A percentile compares a stretch with the other conserved stretches of the same genome.
Evolutionary conservation across 805 yeast genomes (phyloP).

Genomic region (Barnettozyma vustinii): DNA sequence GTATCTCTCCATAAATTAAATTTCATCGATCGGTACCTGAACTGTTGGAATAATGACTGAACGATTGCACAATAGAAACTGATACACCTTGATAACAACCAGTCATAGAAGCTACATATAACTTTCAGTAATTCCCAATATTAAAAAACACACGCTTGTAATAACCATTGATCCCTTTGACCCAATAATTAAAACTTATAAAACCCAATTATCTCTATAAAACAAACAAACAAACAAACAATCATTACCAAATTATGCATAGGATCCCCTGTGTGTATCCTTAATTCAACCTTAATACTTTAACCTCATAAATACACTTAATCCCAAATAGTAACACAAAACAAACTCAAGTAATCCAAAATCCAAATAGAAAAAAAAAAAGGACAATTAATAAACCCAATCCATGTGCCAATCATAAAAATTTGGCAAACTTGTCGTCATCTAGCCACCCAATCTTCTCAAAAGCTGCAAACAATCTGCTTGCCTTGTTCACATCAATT

Average conservation of each 20-base stretch:
- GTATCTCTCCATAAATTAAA: too few relatives aligned
- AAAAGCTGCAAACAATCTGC: constrained; percentile 85
- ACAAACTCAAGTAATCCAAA: constrained; percentile 23
- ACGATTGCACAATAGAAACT: too few relatives aligned
- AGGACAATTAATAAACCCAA: not conserved
- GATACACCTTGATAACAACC: too few relatives aligned
- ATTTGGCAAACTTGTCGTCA: constrained; percentile 60
- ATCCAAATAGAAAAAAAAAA: too few relatives aligned
- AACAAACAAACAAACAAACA: not conserved
- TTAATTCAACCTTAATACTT: not conserved
- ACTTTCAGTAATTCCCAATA: not conserved
- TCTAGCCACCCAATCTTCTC: constrained; percentile 96
- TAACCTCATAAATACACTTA: not conserved
- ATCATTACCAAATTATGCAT: not conserved
- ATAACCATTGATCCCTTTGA: not conserved
- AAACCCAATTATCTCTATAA: not conserved
- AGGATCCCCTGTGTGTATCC: not conserved
- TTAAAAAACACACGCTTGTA: not conserved
- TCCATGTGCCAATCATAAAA: constrained; percentile 24
- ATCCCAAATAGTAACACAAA: not conserved
- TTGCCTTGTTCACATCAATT: constrained; percentile 94
- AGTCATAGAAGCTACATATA: not conserved
- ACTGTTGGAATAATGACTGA: too few relatives aligned
- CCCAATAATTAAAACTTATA: not conserved
- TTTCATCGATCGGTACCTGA: too few relatives aligned